phyloP scores from a whole-genome alignment of 805 yeast genomes.

The Lipomyces chichibuensis region DNA sequence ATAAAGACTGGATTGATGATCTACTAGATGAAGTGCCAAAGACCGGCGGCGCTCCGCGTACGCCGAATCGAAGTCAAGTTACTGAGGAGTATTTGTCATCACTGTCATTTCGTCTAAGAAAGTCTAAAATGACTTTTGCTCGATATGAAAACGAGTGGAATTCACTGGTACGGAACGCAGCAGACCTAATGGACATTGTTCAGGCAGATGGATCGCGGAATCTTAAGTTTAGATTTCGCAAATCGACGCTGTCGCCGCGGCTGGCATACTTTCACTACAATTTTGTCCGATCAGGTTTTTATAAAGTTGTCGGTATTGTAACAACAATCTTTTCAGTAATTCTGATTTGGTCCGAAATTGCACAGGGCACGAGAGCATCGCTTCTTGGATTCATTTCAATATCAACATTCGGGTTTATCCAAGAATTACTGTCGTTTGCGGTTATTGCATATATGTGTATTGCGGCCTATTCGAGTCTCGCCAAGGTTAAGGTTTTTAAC shows the following conservation, averaged over 20 bases:
- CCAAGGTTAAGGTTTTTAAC: conserved; percentile 70
- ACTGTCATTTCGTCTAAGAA: conserved; percentile 57
- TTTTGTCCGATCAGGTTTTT: conserved; percentile 52
- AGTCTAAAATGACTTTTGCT: conserved; percentile 54
- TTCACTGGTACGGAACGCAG: conserved; percentile 52
- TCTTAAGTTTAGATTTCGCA: conserved; percentile 40
- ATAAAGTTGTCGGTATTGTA: conserved; percentile 50
- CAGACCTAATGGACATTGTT: conserved; percentile 61
- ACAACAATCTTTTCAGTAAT: conserved; percentile 54
- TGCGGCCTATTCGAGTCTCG: conserved; percentile 66
- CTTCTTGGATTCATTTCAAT: conserved; percentile 57
- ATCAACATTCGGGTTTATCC: conserved; percentile 48
- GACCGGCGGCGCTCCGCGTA: conserved; percentile 35
- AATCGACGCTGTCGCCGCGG: conserved; percentile 47
- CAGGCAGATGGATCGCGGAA: conserved; percentile 46
- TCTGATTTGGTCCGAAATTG: conserved; percentile 71
- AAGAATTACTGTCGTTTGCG: conserved; percentile 47
- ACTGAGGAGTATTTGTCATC: conserved; percentile 52
- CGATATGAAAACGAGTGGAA: conserved; percentile 64
- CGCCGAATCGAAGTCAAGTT: conserved; percentile 39
- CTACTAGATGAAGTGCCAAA: conserved; percentile 44
- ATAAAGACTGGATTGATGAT: conserved; percentile 66
- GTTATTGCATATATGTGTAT: conserved; percentile 68
- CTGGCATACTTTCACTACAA: conserved; percentile 50
- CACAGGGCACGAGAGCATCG: conserved; percentile 69